Base-by-base conservation (phyloP, 2,329 filamentous ascomycete genomes). In the Neofusicoccum sp. region DNA sequence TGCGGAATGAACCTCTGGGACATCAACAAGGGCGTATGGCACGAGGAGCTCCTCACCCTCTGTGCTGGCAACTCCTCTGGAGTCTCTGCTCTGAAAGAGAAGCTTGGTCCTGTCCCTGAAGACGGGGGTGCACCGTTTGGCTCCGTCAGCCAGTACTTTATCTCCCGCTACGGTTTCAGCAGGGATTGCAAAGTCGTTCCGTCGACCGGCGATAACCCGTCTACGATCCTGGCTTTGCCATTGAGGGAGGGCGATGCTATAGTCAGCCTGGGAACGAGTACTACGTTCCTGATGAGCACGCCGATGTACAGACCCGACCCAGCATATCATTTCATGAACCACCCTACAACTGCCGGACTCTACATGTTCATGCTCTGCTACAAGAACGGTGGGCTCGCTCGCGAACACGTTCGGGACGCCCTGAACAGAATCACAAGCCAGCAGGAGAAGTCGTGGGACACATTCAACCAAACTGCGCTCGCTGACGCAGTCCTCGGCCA, bases 281-380 rank as follows among this genome's bases (percentile, higher is more conserved):
- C 93, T 1, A 99, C 95, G 3, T 97, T 98, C 80, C 85, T 99
- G 63, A 98, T 98, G 93, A 92, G 90, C 70, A 98, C 95, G 4
- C 87, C 91, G n/a, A 83, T 85, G 68, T 98, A 96, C 82, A 88
- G 88, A 73, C 91, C 95, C 2, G 89, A 97, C 71, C 90, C 91
- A 3, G 86, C 89, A 6, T 96, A 96, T 71, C 95, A 99, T 79
- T 96, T 98, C 82, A 96, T 98, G 85, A 96, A 97, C 79, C 93
- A 98, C 76, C 95, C 95, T 1, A 95, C 92, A 45, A 96, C 91
- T 0, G 80, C 87, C 0, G 91, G 90, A 1, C 84, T 97, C 63
- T 97, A 96, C 83, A 98, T 99, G 95, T 98, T 99, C 78, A 99
- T 99, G 95, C 86, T 99, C 36, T 99, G 95, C 82, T 99, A 98